Evolutionary conservation across 2,329 filamentous ascomycete species (phyloP).

Genomic region (Arthrocladium fulminans): DNA sequence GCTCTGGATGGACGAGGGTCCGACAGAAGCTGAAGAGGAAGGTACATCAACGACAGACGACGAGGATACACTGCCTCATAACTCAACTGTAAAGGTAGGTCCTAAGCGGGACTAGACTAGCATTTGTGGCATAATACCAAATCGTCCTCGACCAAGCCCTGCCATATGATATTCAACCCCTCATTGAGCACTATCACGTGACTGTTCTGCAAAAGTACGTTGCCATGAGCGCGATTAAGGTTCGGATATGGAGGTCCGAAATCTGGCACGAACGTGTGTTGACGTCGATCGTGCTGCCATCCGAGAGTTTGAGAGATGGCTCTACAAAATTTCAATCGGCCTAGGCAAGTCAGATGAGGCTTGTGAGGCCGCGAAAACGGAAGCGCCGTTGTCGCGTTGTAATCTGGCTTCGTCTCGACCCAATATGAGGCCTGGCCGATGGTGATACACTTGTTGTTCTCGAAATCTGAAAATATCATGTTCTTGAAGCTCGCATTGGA

Average conservation of each 20-base stretch:
- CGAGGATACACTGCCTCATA: conserved; percentile 28
- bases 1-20: conserved; percentile 40
- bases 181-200: conserved; percentile 15
- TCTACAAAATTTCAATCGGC: conserved; percentile 15
- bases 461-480: conserved; percentile 14
- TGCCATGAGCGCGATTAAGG: conserved; percentile 12
- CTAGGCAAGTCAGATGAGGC: neutral
- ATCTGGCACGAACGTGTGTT: conserved; percentile 13
- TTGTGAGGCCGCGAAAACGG: conserved; percentile 1
- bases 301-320: conserved; percentile 8
- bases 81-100: neutral
- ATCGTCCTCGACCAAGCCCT: too few species aligned
- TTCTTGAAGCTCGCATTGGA: conserved; percentile 15
- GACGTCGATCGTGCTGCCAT: conserved; percentile 19
- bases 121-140: neutral
- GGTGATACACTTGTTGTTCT: conserved; percentile 1
- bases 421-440: conserved; percentile 2
- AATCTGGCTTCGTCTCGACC: conserved; percentile 10
- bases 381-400: conserved; percentile 12
- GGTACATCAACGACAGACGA: conserved; percentile 37
- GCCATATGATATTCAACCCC: too few species aligned
- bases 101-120: neutral
- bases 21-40: conserved; percentile 34
- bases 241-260: conserved; percentile 18
- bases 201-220: conserved; percentile 18